Evolutionary conservation across 306 rosid genomes (phyloP).

Genomic region (Comarum palustre): DNA sequence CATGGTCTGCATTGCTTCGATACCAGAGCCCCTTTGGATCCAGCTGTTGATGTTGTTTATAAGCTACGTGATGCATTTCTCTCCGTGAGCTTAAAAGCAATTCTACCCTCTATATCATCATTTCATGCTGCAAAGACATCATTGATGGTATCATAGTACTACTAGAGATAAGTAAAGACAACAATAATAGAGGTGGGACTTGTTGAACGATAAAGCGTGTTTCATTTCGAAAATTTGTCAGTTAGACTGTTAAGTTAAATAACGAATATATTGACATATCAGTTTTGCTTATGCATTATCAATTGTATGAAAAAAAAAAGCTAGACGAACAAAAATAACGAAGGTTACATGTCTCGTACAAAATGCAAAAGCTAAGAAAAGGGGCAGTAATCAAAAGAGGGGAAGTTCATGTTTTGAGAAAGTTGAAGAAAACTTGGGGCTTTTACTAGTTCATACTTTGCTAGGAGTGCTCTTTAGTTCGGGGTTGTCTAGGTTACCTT

Average conservation of each 20-base stretch:
- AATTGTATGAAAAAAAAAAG: too few species aligned
- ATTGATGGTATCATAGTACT: background rate
- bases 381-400: background rate
- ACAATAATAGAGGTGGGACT: too few species aligned
- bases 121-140: background rate
- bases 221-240: too few species aligned
- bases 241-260: too few species aligned
- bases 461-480: too few species aligned
- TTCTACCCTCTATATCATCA: background rate
- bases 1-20: background rate
- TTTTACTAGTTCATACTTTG: too few species aligned
- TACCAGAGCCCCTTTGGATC: constrained; percentile 9
- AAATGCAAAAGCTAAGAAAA: background rate
- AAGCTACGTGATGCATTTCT: background rate
- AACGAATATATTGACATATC: too few species aligned
- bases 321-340: too few species aligned
- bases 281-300: too few species aligned
- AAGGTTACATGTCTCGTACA: too few species aligned
- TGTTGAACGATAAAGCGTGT: too few species aligned
- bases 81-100: background rate
- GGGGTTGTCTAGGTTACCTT: too few species aligned
- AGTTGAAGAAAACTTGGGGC: background rate
- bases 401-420: background rate
- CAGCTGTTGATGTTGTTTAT: constrained; percentile 21
- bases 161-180: background rate